Percentiles rank a stretch among this genome's conserved stretches.
Evolutionary conservation across 108 stramenopile genomes (phyloP).

Genomic region (Nitzschia palea): DNA sequence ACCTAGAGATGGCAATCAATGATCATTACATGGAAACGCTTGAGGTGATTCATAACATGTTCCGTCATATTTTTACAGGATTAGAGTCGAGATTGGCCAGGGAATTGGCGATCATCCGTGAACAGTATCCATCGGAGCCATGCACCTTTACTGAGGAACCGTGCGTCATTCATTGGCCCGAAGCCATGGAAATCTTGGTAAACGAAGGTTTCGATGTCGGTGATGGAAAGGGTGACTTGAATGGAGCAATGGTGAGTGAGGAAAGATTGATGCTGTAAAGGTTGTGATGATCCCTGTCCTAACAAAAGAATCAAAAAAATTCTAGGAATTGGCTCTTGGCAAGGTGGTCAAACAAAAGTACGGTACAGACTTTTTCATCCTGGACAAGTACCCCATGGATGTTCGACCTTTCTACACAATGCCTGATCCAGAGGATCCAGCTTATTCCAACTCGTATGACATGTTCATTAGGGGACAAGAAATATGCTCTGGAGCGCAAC

Average conservation of each 20-base stretch:
- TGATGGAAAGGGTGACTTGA: slow-evolving; percentile 89
- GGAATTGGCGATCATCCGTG: slow-evolving; percentile 85
- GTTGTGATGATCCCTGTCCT: no score
- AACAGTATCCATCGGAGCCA: slow-evolving; percentile 91
- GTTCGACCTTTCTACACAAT: slow-evolving; percentile 98
- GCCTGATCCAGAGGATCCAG: slow-evolving; percentile 88
- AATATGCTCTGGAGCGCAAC: slow-evolving; percentile 98
- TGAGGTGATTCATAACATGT: slow-evolving; percentile 88
- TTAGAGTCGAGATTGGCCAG: slow-evolving; percentile 80
- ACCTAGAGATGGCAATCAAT: slow-evolving; percentile 96
- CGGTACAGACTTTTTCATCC: slow-evolving; percentile 96
- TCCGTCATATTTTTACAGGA: slow-evolving; percentile 94
- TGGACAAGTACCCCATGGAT: slow-evolving; percentile 92
- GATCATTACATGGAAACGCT: slow-evolving; percentile 96
- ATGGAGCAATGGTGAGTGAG: slow-evolving; percentile 63
- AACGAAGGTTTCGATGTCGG: slow-evolving; percentile 81
- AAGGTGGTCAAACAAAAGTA: slow-evolving; percentile 90
- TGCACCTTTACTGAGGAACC: slow-evolving; percentile 93
- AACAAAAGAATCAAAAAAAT: no score
- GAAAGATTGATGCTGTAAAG: background rate
- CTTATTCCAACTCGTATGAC: slow-evolving; percentile 95
- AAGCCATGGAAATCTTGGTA: slow-evolving; percentile 88
- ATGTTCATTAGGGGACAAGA: slow-evolving; percentile 97
- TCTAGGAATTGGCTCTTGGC: slow-evolving; percentile 92
- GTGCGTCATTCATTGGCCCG: slow-evolving; percentile 95